Conservation (phyloP, 768 basidiomycete species). For the Tylopilus sp. region DNA sequence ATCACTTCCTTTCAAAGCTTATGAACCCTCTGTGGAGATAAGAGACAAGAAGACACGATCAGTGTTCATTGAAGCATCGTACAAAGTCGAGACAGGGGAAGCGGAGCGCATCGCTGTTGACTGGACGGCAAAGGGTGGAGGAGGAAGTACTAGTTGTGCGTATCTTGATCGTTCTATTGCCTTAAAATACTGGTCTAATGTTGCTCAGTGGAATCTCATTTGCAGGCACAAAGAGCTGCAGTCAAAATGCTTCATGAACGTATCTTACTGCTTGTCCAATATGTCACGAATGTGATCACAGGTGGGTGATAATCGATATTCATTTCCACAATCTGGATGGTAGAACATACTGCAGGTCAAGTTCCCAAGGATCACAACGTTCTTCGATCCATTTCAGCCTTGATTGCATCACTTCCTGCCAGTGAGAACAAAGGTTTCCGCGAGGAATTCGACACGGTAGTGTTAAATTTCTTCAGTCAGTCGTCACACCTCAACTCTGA, state of each 20-base stretch:
- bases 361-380: constrained; percentile 75
- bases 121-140: constrained; percentile 86
- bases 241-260: constrained; percentile 96
- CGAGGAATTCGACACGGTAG: constrained; percentile 84
- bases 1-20: constrained; percentile 88
- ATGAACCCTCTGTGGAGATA: constrained; percentile 87
- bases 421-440: constrained; percentile 80
- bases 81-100: constrained; percentile 93
- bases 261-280: constrained; percentile 80
- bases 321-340: not conserved
- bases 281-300: constrained; percentile 72
- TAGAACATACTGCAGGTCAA: constrained; percentile 44
- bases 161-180: constrained; percentile 9
- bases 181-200: not conserved
- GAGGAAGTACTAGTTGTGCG: constrained; percentile 77
- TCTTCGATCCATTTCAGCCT: constrained; percentile 79
- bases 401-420: constrained; percentile 86
- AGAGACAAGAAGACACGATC: constrained; percentile 72
- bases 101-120: constrained; percentile 99
- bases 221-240: constrained; percentile 90
- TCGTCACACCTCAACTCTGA: not conserved
- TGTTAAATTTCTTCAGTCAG: constrained; percentile 16
- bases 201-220: constrained; percentile 76
- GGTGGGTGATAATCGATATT: constrained; percentile 42
- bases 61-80: constrained; percentile 81